phyloP scores from a whole-genome alignment of 1,284 basidiomycete species.

The Heterobasidion occidentale region DNA sequence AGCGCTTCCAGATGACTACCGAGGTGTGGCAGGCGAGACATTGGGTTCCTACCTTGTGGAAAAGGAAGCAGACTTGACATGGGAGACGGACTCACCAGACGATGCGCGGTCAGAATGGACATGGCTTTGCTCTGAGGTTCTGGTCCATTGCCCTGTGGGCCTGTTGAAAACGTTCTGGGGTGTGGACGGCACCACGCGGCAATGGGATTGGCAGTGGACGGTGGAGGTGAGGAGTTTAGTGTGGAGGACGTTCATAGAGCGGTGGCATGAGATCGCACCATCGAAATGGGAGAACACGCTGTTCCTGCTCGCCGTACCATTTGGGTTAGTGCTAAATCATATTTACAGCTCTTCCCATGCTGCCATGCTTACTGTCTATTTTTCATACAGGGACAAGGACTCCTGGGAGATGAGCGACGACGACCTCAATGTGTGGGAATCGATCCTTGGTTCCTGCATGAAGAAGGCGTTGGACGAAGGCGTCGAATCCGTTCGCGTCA shows the following conservation, averaged over 20 bases:
- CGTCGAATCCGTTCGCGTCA: conserved; percentile 38
- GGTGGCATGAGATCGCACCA: conserved; percentile 36
- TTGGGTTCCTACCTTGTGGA: conserved; percentile 41
- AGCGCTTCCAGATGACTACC: conserved; percentile 31
- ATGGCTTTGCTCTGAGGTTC: conserved; percentile 45
- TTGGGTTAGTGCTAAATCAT: conserved; percentile 35
- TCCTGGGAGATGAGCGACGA: conserved; percentile 47
- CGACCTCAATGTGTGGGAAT: conserved; percentile 51
- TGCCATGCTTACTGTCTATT: conserved; percentile 6
- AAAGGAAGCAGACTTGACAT: conserved; percentile 37
- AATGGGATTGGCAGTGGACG: conserved; percentile 28
- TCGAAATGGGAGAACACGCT: conserved; percentile 45
- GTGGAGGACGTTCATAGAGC: conserved; percentile 47
- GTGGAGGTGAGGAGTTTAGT: conserved; percentile 31
- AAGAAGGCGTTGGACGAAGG: conserved; percentile 53
- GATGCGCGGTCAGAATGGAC: conserved; percentile 47
- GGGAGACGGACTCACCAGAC: conserved; percentile 30
- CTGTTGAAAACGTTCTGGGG: conserved; percentile 46
- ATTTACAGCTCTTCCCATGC: not conserved
- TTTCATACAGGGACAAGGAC: conserved; percentile 29
- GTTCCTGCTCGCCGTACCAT: conserved; percentile 54
- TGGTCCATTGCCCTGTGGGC: conserved; percentile 12
- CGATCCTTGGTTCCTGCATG: conserved; percentile 40
- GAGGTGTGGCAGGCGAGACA: conserved; percentile 33
- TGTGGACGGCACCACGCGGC: conserved; percentile 5